These are phyloP conservation scores for Crucihimalaya himalaica DNA, from an alignment of 345 rosid genomes.

Conservation along the genomic window DNA sequence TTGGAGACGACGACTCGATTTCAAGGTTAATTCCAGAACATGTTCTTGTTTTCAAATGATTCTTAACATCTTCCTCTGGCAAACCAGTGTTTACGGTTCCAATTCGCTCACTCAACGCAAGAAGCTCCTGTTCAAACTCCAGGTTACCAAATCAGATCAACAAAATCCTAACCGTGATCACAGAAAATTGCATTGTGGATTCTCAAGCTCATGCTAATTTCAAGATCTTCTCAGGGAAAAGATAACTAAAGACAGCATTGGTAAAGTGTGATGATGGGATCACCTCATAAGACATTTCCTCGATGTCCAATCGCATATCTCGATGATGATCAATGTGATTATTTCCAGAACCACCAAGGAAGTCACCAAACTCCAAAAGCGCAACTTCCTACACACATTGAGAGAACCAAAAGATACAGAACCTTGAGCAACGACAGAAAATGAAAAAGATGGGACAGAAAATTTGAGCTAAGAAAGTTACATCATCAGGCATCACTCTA, in stretches of 20 bases:
- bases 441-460: conserved; percentile 2
- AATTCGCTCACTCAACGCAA: conserved; percentile 78
- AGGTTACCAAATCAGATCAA: conserved; percentile 16
- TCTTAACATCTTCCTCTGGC: conserved; percentile 63
- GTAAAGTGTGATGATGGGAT: conserved; percentile 9
- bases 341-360: conserved; percentile 50
- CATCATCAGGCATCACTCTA: conserved; percentile 82
- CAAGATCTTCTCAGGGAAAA: neutral
- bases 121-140: conserved; percentile 68
- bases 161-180: conserved; percentile 9
- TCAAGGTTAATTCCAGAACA: conserved; percentile 57
- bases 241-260: neutral
- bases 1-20: conserved; percentile 42
- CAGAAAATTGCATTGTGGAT: conserved; percentile 4
- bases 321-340: conserved; percentile 75
- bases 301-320: conserved; percentile 95
- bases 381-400: conserved; percentile 72
- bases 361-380: conserved; percentile 65
- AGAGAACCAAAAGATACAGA: conserved; percentile 29
- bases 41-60: conserved; percentile 60
- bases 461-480: conserved; percentile 35
- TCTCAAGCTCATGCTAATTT: neutral
- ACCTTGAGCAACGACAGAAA: neutral
- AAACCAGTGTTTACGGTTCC: conserved; percentile 84
- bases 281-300: conserved; percentile 94